phyloP scores from a whole-genome alignment of 1,284 basidiomycete species.

The Binderoboletus segoi region DNA sequence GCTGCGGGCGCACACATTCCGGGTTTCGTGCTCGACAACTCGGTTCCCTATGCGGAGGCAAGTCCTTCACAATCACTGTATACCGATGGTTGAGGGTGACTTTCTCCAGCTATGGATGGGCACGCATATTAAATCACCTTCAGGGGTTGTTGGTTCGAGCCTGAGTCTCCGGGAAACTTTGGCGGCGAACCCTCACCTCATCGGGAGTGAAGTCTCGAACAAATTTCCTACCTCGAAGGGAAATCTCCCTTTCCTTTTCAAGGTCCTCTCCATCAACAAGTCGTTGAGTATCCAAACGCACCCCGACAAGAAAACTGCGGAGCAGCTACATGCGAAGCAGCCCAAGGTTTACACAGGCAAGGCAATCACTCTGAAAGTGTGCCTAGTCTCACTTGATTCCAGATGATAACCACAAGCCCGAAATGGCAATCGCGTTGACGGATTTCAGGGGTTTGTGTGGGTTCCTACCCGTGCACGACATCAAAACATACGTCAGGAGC shows the following conservation, averaged over 20 bases:
- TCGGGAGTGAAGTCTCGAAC: conserved; percentile 64
- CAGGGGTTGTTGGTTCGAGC: conserved; percentile 54
- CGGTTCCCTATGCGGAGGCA: conserved; percentile 60
- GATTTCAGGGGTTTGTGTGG: conserved; percentile 92
- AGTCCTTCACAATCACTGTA: conserved; percentile 13
- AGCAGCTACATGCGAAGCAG: conserved; percentile 71
- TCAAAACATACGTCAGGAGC: conserved; percentile 64
- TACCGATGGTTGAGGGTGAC: neutral
- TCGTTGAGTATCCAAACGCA: conserved; percentile 97
- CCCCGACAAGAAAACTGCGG: conserved; percentile 90
- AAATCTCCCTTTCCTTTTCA: conserved; percentile 91
- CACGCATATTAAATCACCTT: conserved; percentile 90
- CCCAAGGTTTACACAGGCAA: conserved; percentile 91
- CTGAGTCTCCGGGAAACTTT: conserved; percentile 64
- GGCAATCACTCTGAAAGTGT: conserved; percentile 17
- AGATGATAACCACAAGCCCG: conserved; percentile 95
- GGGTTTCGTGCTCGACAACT: conserved; percentile 48
- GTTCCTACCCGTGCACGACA: conserved; percentile 78
- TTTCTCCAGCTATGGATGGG: conserved; percentile 93
- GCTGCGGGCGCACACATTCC: conserved; percentile 36
- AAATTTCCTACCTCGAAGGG: conserved; percentile 67
- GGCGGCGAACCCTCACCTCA: conserved; percentile 63
- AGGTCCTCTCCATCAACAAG: conserved; percentile 91
- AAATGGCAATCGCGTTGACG: conserved; percentile 96
- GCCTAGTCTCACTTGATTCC: conserved; percentile 10